These are phyloP conservation scores for Chaetothyriales sp. DNA, from an alignment of 2,329 filamentous ascomycete genomes.

Conservation along the genomic window DNA sequence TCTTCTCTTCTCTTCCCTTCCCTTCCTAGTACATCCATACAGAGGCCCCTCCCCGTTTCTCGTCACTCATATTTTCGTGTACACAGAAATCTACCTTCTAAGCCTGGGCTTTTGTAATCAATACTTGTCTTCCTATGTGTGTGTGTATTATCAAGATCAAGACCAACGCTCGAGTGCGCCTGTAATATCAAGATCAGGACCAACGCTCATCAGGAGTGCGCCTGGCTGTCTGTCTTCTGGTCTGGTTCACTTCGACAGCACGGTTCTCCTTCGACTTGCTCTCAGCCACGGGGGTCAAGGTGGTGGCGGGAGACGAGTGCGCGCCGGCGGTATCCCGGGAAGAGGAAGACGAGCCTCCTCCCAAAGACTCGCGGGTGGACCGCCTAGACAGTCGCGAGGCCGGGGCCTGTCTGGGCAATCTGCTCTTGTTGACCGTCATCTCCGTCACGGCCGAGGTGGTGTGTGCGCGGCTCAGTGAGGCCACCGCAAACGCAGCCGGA, in stretches of 20 bases:
- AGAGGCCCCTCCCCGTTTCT: too few species aligned
- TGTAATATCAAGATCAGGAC: neutral
- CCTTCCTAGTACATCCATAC: too few species aligned
- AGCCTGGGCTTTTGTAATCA: neutral
- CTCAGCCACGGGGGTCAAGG: slow-evolving; percentile 13
- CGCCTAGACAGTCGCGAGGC: slow-evolving; percentile 12
- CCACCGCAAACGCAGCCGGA: slow-evolving; percentile 12
- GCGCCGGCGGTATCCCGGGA: slow-evolving; percentile 3
- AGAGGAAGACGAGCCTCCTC: slow-evolving; percentile 2
- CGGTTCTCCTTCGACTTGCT: slow-evolving; percentile 5
- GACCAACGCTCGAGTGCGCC: slow-evolving; percentile 4
- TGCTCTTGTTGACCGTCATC: slow-evolving; percentile 15
- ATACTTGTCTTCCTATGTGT: neutral
- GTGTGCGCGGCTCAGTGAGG: slow-evolving; percentile 12
- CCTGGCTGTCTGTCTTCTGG: slow-evolving; percentile 9
- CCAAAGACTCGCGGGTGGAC: slow-evolving; percentile 16
- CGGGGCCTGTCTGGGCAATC: slow-evolving; percentile 12
- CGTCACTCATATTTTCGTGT: too few species aligned
- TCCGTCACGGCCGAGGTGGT: slow-evolving; percentile 12
- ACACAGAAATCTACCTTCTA: too few species aligned
- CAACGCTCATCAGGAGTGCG: slow-evolving; percentile 10
- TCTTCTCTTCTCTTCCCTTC: too few species aligned
- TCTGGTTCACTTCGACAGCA: slow-evolving; percentile 11
- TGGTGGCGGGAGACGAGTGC: slow-evolving; percentile 4
- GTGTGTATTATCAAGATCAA: too few species aligned